Evolutionary conservation across 345 rosid species (phyloP), one percentile per base, ranked within the genome.

Genomic region (Viola odorata): DNA sequence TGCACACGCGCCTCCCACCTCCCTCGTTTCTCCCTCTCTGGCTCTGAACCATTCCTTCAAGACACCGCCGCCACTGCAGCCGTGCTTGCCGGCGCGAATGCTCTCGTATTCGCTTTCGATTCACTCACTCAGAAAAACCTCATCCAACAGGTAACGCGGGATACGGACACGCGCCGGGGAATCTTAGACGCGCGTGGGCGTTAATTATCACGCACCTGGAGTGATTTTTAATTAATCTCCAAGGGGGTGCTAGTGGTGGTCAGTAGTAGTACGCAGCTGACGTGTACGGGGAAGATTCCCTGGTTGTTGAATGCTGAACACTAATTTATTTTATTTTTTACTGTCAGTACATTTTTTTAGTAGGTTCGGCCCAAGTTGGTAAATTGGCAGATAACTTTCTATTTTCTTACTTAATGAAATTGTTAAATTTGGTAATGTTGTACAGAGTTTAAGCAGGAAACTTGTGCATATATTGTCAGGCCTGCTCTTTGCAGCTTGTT

Each of bases 381-480:
- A 23, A 23, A 23, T 23, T 23, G 32, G 32, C 45, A 42, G 7
- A 42, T 42, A 42, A 11, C 1, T 7, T 11, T 44, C 47, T 44
- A 6, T 6, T 6, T 44, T 11, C 1, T 44, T 1, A 44, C 47
- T 42, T 44, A 47, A 23, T 23, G 32, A 4, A 6, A 7, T 47
- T 9, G 5, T 47, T 47, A 7, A n/a, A 6, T 4, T 12, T 47
- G 13, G 50, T 47, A 47, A 9, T 47, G 4, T 47, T 12, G 3
- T 4, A 55, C 91, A 86, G 95, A 84, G 50, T 15, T 73, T 89
- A 64, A 89, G 98, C 72, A 85, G 98, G 60, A 92, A 92, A 78
- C 79, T 87, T 17, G 96, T 89, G 5, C 98, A 92, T 66, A 75
- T 89, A 57, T 64, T 83, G 32, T 89, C 98, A 4, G 98, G 98